Evolutionary conservation across 176 grass and related monocot species (phyloP), one percentile per base, ranked within the genome.

Genomic region (Hordeum marinum): DNA sequence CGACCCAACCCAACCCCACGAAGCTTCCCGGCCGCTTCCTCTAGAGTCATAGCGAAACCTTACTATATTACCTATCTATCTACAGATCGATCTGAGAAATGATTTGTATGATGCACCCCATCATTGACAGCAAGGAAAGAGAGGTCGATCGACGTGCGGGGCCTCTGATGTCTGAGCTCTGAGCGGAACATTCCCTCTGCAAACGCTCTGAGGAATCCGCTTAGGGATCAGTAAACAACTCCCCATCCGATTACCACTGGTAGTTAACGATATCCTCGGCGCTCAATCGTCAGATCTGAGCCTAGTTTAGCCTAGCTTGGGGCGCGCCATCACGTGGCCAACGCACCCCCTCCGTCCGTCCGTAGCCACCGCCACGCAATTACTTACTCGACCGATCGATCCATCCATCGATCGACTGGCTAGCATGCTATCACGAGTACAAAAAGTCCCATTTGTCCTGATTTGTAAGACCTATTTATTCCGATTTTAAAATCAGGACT

Each of bases 101-200:
- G 57, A 60, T 60, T 24, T 55, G 52, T 55, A 5, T 5, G 43
- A 68, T 21, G 21, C 17, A 74, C 31, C 72, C 72, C 72, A 75
- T 75, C 43, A 75, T 75, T 52, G 61, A 64, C 78, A 80, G 40
- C 52, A 8, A 32, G 31, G 3, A 3, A 32, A 3, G 31, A 32
- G 37, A 3, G 4, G 37, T 39, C 6, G 37, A 39, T 39, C 14
- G 4, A 3, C 31, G 31, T 55, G 58, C 10, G 11, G 5, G 21
- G 27, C 2, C 63, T 55, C 52, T 18, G 45, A 48, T 12, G 11
- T 13, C 42, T 43, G 27, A 3, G 6, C 48, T 68, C 62, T 82
- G 76, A 76, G 83, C 69, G 36, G 81, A 91, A 91, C 89, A 91
- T 91, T 91, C 89, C 85, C 85, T 84, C 89, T 87, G 89, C 75